Evolutionary conservation across 208 protist genomes (phyloP).

Genomic region (Porcisia hertigi): DNA sequence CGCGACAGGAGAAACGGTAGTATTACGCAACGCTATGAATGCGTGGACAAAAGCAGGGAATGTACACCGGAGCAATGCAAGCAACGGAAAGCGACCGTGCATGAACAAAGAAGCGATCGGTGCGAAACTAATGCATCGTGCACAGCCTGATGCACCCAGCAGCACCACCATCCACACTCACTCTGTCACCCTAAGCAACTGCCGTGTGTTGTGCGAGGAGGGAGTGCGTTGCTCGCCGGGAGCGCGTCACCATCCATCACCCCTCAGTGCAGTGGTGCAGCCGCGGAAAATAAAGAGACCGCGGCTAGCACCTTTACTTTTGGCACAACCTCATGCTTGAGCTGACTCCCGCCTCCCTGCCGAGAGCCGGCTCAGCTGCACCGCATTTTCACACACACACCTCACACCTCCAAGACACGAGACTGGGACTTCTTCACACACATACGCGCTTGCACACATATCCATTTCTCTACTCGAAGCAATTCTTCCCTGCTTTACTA

Average conservation of each 20-base stretch:
- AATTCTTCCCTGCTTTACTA: neutral
- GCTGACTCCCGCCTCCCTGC: neutral
- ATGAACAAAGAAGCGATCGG: neutral
- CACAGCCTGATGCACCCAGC: neutral
- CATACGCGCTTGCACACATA: slow-evolving; percentile 1
- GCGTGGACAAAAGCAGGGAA: neutral
- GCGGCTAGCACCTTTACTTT: neutral
- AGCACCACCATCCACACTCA: neutral
- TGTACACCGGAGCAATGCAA: neutral
- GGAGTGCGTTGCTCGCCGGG: neutral
- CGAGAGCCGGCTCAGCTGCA: neutral
- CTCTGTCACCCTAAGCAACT: neutral
- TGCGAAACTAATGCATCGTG: neutral
- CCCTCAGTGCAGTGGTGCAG: neutral
- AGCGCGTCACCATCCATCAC: neutral
- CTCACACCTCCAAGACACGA: neutral
- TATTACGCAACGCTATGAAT: neutral
- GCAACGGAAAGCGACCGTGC: neutral
- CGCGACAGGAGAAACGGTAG: neutral
- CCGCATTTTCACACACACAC: slow-evolving; percentile 5
- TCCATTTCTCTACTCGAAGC: neutral
- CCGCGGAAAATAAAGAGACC: neutral
- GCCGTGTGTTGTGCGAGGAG: neutral
- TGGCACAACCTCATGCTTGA: neutral
- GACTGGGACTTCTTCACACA: slow-evolving; percentile 1